These are phyloP conservation scores for Ailanthus altissimus DNA, from an alignment of 345 rosid genomes.

Conservation along the genomic window DNA sequence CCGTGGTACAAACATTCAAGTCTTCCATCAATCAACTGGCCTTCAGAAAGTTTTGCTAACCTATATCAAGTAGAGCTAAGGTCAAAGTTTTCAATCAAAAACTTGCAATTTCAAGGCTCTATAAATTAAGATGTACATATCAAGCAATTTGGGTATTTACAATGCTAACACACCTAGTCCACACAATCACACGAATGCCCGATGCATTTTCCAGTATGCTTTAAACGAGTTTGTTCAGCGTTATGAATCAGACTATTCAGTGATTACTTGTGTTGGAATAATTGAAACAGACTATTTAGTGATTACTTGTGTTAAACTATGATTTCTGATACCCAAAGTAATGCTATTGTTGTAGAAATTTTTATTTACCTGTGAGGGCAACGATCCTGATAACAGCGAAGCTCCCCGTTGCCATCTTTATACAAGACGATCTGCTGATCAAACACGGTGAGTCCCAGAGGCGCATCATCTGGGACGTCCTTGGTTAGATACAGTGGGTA, in stretches of 20 bases:
- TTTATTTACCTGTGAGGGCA: conserved; percentile 84
- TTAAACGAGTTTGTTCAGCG: not conserved
- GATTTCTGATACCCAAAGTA: no score
- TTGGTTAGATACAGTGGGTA: conserved; percentile 80
- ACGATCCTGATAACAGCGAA: conserved; percentile 79
- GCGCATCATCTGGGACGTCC: conserved; percentile 87
- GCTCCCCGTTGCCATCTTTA: conserved; percentile 65
- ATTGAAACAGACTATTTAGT: not conserved
- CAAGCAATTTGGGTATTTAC: not conserved
- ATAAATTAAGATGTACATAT: not conserved
- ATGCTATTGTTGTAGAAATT: no score
- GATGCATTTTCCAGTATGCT: not conserved
- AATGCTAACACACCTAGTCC: not conserved
- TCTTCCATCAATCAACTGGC: conserved; percentile 83
- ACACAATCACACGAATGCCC: not conserved
- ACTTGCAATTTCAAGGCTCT: not conserved
- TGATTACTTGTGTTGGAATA: not conserved
- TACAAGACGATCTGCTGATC: conserved; percentile 80
- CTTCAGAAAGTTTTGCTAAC: conserved; percentile 92
- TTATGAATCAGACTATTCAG: no score
- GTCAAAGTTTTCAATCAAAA: not conserved
- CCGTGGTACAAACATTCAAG: conserved; percentile 95
- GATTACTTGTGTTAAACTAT: not conserved
- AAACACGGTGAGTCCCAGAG: conserved; percentile 83
- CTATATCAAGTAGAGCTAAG: conserved; percentile 33